A percentile compares a stretch with the other conserved stretches of the same genome.
These are phyloP conservation scores for Kluyveromyces wickerhamii DNA, from an alignment of 805 yeast genomes.

Conservation along the genomic window DNA sequence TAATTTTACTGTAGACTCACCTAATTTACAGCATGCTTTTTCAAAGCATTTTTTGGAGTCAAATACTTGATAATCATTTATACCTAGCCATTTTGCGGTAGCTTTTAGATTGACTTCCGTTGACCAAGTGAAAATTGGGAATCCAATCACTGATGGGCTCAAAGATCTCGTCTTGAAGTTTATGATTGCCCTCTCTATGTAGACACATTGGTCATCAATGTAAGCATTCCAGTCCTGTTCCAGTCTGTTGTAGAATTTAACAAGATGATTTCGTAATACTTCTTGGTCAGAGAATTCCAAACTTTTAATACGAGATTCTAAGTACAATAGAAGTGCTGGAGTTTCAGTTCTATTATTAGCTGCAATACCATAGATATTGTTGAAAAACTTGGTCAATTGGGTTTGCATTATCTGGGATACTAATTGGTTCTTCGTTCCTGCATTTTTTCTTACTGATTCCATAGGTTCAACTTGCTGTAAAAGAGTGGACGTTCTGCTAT, in stretches of 20 bases:
- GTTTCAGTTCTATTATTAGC: slow-evolving; percentile 34
- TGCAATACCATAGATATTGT: slow-evolving; percentile 28
- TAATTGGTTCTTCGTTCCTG: slow-evolving; percentile 38
- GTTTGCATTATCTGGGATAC: slow-evolving; percentile 41
- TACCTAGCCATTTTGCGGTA: slow-evolving; percentile 2
- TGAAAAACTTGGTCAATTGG: slow-evolving; percentile 20
- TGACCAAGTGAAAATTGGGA: slow-evolving; percentile 39
- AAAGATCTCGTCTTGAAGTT: slow-evolving; percentile 33
- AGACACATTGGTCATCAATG: slow-evolving; percentile 44
- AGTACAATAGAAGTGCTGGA: slow-evolving; percentile 35
- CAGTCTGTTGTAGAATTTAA: slow-evolving; percentile 44
- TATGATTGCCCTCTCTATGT: slow-evolving; percentile 32
- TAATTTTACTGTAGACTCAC: slow-evolving; percentile 26
- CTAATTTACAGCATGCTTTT: slow-evolving; percentile 24
- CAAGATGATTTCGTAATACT: slow-evolving; percentile 43
- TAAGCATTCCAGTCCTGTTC: slow-evolving; percentile 51
- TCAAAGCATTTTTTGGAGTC: slow-evolving; percentile 23
- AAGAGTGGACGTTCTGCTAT: slow-evolving; percentile 16
- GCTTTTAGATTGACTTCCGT: slow-evolving; percentile 28
- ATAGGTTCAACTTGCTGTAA: slow-evolving; percentile 32
- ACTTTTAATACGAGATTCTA: slow-evolving; percentile 33
- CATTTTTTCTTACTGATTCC: slow-evolving; percentile 40
- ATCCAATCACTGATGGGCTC: slow-evolving; percentile 37
- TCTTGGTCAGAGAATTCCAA: slow-evolving; percentile 55
- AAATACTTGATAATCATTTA: background rate